phyloP scores from a whole-genome alignment of 2,329 filamentous ascomycete species.

The Fusarium staphyleae region DNA sequence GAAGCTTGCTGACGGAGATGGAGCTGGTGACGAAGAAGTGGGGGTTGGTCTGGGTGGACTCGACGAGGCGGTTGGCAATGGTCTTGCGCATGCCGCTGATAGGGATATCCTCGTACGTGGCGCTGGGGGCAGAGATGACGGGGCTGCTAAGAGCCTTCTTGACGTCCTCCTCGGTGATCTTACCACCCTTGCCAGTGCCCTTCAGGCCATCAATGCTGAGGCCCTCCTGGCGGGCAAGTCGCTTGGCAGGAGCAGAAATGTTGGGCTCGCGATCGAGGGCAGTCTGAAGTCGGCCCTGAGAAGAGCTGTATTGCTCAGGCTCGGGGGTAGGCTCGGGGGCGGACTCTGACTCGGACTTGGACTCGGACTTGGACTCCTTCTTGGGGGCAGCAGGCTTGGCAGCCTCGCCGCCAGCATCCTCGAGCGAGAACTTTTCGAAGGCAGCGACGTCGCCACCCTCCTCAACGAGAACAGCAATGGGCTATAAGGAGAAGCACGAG shows the following conservation, averaged over 20 bases:
- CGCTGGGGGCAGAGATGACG: constrained; percentile 61
- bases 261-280: constrained; percentile 83
- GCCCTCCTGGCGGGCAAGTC: constrained; percentile 84
- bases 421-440: constrained; percentile 86
- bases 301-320: constrained; percentile 75
- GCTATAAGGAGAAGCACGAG: constrained; percentile 59
- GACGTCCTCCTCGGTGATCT: constrained; percentile 90
- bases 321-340: constrained; percentile 53
- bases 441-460: constrained; percentile 86
- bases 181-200: constrained; percentile 84
- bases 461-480: constrained; percentile 93
- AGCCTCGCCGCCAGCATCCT: constrained; percentile 86
- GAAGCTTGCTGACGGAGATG: constrained; percentile 91
- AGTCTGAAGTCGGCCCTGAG: constrained; percentile 80
- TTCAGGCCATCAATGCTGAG: constrained; percentile 80
- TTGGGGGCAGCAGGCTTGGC: constrained; percentile 68
- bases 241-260: constrained; percentile 76
- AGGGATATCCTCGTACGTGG: constrained; percentile 83
- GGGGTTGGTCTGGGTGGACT: constrained; percentile 92
- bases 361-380: constrained; percentile 70
- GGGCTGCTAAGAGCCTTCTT: constrained; percentile 78
- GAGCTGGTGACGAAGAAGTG: constrained; percentile 96
- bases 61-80: constrained; percentile 86
- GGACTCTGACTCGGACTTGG: constrained; percentile 62
- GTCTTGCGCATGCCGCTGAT: constrained; percentile 96